A percentile compares a stretch with the other conserved stretches of the same genome.
phyloP scores from a whole-genome alignment of 805 yeast genomes.

The Candida awuae region DNA sequence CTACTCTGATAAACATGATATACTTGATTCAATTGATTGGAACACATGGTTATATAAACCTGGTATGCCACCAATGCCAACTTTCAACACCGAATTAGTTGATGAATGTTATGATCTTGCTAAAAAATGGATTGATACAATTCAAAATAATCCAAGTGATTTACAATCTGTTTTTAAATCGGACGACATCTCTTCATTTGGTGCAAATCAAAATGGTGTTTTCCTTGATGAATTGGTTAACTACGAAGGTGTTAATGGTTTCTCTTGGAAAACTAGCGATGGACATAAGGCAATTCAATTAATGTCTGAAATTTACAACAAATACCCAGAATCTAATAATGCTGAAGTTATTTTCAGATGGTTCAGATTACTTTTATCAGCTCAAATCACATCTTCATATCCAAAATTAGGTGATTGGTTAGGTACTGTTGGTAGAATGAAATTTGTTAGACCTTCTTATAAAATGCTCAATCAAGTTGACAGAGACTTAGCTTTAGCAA shows the following conservation, averaged over 20 bases:
- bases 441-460: constrained; percentile 84
- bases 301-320: constrained; percentile 30
- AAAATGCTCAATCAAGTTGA: constrained; percentile 57
- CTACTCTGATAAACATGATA: constrained; percentile 33
- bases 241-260: constrained; percentile 39
- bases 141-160: constrained; percentile 22
- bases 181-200: constrained; percentile 48
- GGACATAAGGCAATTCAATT: constrained; percentile 27
- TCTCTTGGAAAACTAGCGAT: constrained; percentile 27
- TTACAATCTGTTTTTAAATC: constrained; percentile 33
- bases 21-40: constrained; percentile 76
- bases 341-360: constrained; percentile 79
- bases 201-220: constrained; percentile 71
- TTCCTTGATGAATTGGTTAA: constrained; percentile 62
- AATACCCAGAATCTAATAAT: constrained; percentile 49
- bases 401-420: constrained; percentile 68
- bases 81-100: constrained; percentile 71
- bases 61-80: constrained; percentile 85
- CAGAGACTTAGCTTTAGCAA: constrained; percentile 52
- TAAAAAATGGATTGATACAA: constrained; percentile 48
- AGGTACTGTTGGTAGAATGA: constrained; percentile 91
- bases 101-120: constrained; percentile 64
- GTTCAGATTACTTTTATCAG: constrained; percentile 58
- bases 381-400: constrained; percentile 39
- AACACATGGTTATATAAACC: constrained; percentile 71